phyloP scores from a whole-genome alignment of 441 rosid species.

The Dalechampia spathulata region DNA sequence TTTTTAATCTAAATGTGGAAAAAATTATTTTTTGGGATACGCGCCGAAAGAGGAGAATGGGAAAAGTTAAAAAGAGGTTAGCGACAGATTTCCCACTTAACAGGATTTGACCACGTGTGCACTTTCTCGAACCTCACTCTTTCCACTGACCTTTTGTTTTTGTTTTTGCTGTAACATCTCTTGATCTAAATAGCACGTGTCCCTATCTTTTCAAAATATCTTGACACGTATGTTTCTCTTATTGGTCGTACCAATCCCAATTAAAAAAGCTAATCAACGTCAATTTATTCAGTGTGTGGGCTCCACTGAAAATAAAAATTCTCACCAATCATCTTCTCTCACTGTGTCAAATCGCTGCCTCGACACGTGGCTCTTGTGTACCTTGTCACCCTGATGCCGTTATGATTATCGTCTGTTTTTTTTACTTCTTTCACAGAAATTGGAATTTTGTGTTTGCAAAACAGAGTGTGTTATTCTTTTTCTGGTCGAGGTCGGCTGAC shows the following conservation, averaged over 20 bases:
- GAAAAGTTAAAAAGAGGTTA: no score
- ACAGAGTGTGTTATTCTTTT: background rate
- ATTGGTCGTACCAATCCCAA: background rate
- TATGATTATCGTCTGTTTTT: conserved; percentile 24
- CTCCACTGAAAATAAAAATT: background rate
- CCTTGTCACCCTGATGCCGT: conserved; percentile 13
- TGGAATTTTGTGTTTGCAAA: background rate
- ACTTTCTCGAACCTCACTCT: background rate
- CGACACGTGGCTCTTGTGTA: conserved; percentile 40
- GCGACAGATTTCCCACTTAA: conserved; percentile 2
- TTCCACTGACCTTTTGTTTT: background rate
- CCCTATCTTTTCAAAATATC: background rate
- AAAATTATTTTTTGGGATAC: no score
- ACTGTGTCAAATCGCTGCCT: conserved; percentile 8
- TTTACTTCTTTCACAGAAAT: conserved; percentile 5
- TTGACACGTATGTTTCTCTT: background rate
- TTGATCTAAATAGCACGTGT: conserved; percentile 1
- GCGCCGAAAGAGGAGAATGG: no score
- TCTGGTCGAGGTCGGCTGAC: background rate
- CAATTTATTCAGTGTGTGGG: background rate
- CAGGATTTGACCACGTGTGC: conserved; percentile 11
- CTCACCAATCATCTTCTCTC: conserved; percentile 19
- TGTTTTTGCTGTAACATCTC: no score
- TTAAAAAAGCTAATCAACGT: background rate
- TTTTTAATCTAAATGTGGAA: no score